Evolutionary conservation across 129 eudicot genomes (phyloP).

Genomic region (Saposhnikovia divaricata): DNA sequence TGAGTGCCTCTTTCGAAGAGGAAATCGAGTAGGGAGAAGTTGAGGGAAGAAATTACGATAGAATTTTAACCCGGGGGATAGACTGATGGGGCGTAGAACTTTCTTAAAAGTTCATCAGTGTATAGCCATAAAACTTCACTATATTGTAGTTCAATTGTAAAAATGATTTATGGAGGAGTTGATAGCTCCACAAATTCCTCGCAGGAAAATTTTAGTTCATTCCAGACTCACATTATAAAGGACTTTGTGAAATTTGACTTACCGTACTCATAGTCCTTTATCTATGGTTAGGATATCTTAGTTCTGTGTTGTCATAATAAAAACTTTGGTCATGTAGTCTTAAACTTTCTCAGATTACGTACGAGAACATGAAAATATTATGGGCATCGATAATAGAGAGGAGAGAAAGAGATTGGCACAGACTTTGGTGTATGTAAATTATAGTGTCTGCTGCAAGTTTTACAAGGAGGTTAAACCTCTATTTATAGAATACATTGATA

Average conservation of each 20-base stretch:
- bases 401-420: not conserved
- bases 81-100: not conserved
- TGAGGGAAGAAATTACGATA: not conserved
- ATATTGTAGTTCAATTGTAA: not conserved
- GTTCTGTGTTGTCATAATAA: not conserved
- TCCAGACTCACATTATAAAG: not conserved
- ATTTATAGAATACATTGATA: not conserved
- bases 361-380: not conserved
- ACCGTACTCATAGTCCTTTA: not conserved
- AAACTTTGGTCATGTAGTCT: not conserved
- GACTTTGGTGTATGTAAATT: not conserved
- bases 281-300: not conserved
- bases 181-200: not conserved
- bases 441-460: not conserved
- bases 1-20: not conserved
- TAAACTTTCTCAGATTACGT: not conserved
- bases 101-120: not conserved
- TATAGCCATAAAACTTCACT: not conserved
- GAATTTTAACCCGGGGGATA: not conserved
- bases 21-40: not conserved
- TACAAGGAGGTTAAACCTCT: not conserved
- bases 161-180: not conserved
- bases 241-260: not conserved
- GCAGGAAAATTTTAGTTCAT: not conserved
- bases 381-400: not conserved